Evolutionary conservation across 306 rosid species (phyloP).

Genomic region (Castanospermum australe): DNA sequence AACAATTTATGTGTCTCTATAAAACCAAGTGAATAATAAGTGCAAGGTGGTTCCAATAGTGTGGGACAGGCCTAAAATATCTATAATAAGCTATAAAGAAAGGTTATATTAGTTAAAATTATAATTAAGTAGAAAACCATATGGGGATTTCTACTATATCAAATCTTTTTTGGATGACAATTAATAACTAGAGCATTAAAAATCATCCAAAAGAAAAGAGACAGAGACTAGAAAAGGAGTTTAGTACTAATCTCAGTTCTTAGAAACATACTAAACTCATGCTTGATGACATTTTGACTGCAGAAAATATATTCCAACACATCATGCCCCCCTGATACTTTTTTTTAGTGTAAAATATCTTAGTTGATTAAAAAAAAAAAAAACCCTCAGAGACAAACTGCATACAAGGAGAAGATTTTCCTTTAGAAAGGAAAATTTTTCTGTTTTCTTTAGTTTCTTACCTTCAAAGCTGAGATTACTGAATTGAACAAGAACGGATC

Average conservation of each 20-base stretch:
- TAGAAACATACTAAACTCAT: neutral
- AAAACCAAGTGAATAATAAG: neutral
- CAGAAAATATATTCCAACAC: neutral
- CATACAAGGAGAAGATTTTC: neutral
- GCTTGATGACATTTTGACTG: neutral
- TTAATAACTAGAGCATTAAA: neutral
- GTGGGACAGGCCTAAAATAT: neutral
- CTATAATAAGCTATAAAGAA: neutral
- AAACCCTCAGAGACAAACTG: neutral
- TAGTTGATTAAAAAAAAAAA: neutral
- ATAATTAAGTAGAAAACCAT: neutral
- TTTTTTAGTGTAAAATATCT: neutral
- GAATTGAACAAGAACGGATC: neutral
- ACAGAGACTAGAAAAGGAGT: neutral
- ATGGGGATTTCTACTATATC: neutral
- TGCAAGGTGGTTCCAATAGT: neutral
- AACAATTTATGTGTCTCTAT: neutral
- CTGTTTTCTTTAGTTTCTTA: neutral
- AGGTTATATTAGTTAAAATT: neutral
- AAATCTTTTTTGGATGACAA: neutral
- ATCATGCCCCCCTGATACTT: neutral
- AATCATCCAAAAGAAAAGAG: neutral
- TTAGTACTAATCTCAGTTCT: neutral
- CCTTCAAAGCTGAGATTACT: slow-evolving; percentile 15
- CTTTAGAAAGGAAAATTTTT: neutral